Evolutionary conservation across 106 monocot genomes (phyloP).

Genomic region (Cymbidium sinense): DNA sequence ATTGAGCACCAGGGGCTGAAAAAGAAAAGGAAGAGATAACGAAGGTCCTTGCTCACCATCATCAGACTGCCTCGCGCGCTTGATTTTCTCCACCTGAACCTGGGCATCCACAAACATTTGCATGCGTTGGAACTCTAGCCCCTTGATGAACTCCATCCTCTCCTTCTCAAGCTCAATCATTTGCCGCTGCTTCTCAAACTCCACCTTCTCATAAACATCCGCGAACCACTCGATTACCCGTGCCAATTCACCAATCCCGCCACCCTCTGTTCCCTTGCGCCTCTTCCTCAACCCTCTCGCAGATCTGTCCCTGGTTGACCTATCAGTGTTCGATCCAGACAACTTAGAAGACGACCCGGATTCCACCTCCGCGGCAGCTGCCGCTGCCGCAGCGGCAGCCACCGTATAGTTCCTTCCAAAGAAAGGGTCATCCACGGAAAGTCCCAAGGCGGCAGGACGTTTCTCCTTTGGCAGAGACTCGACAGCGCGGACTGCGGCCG

Average conservation of each 20-base stretch:
- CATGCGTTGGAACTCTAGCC: constrained; percentile 80
- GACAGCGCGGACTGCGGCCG: background rate
- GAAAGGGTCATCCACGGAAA: constrained; percentile 6
- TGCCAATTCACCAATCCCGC: constrained; percentile 58
- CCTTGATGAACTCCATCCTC: constrained; percentile 87
- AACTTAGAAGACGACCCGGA: constrained; percentile 25
- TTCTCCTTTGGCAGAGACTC: constrained; percentile 5
- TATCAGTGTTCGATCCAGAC: constrained; percentile 18
- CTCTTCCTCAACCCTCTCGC: constrained; percentile 13
- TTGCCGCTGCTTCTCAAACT: constrained; percentile 61
- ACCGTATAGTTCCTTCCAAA: constrained; percentile 18
- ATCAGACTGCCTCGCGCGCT: constrained; percentile 24
- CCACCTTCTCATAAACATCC: constrained; percentile 85
- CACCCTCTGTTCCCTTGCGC: constrained; percentile 22
- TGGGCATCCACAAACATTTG: constrained; percentile 71
- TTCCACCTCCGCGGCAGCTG: constrained; percentile 29
- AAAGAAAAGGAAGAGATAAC: background rate
- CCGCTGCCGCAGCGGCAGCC: constrained; percentile 27
- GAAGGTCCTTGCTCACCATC: constrained; percentile 8
- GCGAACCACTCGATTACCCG: constrained; percentile 50
- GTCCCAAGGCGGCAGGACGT: background rate
- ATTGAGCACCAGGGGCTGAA: background rate
- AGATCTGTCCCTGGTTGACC: constrained; percentile 11
- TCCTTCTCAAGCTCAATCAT: constrained; percentile 92
- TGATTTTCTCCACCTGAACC: constrained; percentile 58